A percentile compares a stretch with the other conserved stretches of the same genome.
phyloP scores from a whole-genome alignment of 2,329 filamentous ascomycete species.

The Lecanosticta acicola region DNA sequence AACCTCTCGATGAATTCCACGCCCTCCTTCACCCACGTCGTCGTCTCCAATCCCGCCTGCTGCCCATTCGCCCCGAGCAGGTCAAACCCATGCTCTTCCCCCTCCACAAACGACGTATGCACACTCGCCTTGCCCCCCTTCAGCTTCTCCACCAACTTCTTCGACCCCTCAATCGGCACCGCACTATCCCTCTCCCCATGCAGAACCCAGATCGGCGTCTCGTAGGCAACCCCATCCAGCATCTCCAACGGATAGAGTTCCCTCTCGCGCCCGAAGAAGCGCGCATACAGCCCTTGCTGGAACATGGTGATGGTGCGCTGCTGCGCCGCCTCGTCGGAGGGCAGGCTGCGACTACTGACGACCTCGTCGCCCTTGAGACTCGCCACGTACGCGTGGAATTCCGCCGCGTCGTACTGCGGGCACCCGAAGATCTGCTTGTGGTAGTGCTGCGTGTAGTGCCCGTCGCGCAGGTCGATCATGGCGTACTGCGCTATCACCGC shows the following conservation, averaged over 20 bases:
- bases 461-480: constrained; percentile 24
- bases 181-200: constrained; percentile 34
- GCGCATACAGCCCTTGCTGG: constrained; percentile 12
- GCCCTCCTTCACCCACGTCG: constrained; percentile 1
- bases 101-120: constrained; percentile 21
- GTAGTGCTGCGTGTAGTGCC: constrained; percentile 17
- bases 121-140: constrained; percentile 25
- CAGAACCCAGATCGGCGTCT: constrained; percentile 32
- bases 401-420: constrained; percentile 4
- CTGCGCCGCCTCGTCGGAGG: constrained; percentile 3
- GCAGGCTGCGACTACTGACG: constrained; percentile 8
- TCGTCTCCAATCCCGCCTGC: neutral
- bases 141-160: constrained; percentile 27
- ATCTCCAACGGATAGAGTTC: constrained; percentile 28
- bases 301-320: constrained; percentile 17
- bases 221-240: constrained; percentile 23
- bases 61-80: neutral
- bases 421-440: constrained; percentile 11
- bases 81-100: constrained; percentile 39
- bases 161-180: constrained; percentile 27
- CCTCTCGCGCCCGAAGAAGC: constrained; percentile 12
- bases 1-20: constrained; percentile 2
- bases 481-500: constrained; percentile 33
- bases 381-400: constrained; percentile 9
- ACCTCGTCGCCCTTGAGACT: constrained; percentile 10